Evolutionary conservation across 2,329 filamentous ascomycete genomes (phyloP), one percentile per base, ranked within the genome.

Genomic region (Fusarium sp.): DNA sequence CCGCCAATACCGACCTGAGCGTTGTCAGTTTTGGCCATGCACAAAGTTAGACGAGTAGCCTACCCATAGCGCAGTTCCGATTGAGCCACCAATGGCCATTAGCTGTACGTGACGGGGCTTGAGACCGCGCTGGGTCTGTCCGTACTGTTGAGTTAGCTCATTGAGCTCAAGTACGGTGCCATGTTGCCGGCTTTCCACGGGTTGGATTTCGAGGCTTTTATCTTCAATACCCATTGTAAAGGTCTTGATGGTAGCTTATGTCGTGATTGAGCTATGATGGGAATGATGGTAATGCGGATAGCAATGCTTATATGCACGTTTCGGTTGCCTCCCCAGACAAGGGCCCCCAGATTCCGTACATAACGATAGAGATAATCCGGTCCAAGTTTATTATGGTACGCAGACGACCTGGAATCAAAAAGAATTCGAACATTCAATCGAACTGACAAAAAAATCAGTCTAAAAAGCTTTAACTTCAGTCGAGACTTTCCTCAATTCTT

Each of bases 21-120:
- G 8, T 38, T 27, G 42, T 56, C 7, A 55, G 52, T 18, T 38
- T 55, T 27, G 7, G 3, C 8, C 11, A 12, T 38, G 24, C 6
- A 15, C 12, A 38, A 7, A 18, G 27, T 20, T 6, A 20, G 20
- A 16, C 11, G 18, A 20, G 8, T 30, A 6, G 8, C 42, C 1
- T 57, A 60, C 80, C 73, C 81, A 84, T 49, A 84, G 79, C 47
- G 81, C 82, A 16, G 80, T 82, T 9, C 82, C 82, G 46, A 84
- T 84, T 24, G 81, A 81, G 43, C 83, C 83, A 34, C 82, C 83
- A 18, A 85, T 83, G 32, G 83, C 82, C 82, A 85, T 85, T 54
- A 85, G 81, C 70, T 85, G 83, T 20, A 85, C 83, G 63, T 84
- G 82, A 22, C 82, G 81, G 11, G 81, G 68, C 6, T 75, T 75